A percentile compares a stretch with the other conserved stretches of the same genome.
Evolutionary conservation across 2,329 filamentous ascomycete species (phyloP).

Genomic region (Cladosporium sp.): DNA sequence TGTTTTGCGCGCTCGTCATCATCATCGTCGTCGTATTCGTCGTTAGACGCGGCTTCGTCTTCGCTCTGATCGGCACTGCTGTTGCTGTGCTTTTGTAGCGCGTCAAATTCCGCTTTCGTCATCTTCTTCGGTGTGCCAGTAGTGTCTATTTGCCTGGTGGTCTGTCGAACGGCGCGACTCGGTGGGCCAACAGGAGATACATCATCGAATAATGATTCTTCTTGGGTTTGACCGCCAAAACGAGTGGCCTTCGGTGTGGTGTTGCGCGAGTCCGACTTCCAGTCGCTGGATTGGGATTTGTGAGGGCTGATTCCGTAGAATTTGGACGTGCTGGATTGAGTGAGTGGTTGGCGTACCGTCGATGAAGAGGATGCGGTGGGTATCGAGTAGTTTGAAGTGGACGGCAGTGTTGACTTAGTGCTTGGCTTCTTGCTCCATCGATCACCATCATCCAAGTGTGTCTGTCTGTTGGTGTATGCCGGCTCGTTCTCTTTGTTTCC

Average conservation of each 20-base stretch:
- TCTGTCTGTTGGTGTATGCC: constrained; percentile 21
- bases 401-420: constrained; percentile 17
- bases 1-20: constrained; percentile 70
- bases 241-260: constrained; percentile 22
- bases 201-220: constrained; percentile 26
- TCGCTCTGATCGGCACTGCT: constrained; percentile 33
- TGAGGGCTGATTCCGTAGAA: constrained; percentile 20
- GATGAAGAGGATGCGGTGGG: constrained; percentile 13
- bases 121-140: constrained; percentile 61
- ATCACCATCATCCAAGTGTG: constrained; percentile 26
- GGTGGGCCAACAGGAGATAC: constrained; percentile 30
- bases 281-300: constrained; percentile 21
- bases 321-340: constrained; percentile 14
- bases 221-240: constrained; percentile 14
- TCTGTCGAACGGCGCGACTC: constrained; percentile 27
- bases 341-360: not conserved
- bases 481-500: constrained; percentile 19
- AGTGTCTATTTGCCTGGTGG: constrained; percentile 19
- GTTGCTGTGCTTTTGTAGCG: constrained; percentile 63
- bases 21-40: constrained; percentile 67
- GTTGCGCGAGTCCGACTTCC: constrained; percentile 18
- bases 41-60: constrained; percentile 48
- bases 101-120: constrained; percentile 82
- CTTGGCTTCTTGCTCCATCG: constrained; percentile 22
- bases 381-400: constrained; percentile 10